A percentile compares a stretch with the other conserved stretches of the same genome.
These are phyloP conservation scores for Coelastrella sp. DNA, from an alignment of 139 green algal genomes.

Conservation along the genomic window DNA sequence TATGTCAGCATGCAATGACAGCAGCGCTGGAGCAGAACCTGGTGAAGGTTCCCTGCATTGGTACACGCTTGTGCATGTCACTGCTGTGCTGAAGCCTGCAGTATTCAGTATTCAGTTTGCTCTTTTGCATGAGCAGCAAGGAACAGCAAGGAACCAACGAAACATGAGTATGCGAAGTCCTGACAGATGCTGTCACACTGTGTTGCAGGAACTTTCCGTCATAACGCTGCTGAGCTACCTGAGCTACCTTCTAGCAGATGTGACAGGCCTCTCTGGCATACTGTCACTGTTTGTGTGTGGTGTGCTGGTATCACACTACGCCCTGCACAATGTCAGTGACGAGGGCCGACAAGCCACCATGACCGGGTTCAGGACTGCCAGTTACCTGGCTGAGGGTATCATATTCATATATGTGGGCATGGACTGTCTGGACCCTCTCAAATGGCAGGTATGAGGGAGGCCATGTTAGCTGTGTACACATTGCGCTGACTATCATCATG, in stretches of 20 bases:
- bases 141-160: no score
- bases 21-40: no score
- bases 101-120: no score
- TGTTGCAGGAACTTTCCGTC: constrained; percentile 71
- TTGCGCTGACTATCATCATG: no score
- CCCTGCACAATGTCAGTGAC: constrained; percentile 73
- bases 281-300: constrained; percentile 91
- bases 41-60: no score
- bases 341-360: constrained; percentile 51
- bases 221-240: constrained; percentile 84
- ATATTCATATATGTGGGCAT: constrained; percentile 92
- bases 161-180: neutral
- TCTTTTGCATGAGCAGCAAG: no score
- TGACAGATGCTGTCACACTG: neutral
- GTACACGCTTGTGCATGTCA: no score
- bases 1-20: no score
- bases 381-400: constrained; percentile 79
- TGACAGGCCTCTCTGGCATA: constrained; percentile 88
- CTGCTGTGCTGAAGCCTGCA: no score
- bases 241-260: constrained; percentile 83
- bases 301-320: constrained; percentile 82
- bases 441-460: constrained; percentile 83
- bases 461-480: no score
- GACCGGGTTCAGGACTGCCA: constrained; percentile 69
- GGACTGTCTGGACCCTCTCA: constrained; percentile 83